Conservation (phyloP, 139 green algal genomes). For the Chlamydomonas incerta region DNA sequence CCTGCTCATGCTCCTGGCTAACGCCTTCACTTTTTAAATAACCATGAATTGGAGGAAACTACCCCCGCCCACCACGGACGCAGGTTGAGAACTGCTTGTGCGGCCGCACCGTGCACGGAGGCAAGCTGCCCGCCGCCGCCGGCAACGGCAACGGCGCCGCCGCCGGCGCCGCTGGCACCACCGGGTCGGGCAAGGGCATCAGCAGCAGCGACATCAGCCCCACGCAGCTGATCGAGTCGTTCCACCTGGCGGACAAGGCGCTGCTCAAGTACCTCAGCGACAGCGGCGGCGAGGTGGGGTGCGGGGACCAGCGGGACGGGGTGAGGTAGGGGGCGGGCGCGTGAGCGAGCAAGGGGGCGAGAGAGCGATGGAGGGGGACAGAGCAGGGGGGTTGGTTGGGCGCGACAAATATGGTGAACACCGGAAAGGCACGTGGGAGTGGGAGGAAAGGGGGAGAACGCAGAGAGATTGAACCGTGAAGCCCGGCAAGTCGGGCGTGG, state of each 20-base stretch:
- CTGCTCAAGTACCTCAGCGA: constrained; percentile 61
- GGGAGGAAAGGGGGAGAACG: too few species aligned
- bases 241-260: constrained; percentile 58
- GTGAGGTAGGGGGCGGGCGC: too few species aligned
- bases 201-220: background rate
- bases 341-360: background rate
- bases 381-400: too few species aligned
- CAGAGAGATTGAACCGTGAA: too few species aligned
- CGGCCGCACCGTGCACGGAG: constrained; percentile 2
- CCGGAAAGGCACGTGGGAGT: too few species aligned
- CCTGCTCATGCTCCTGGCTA: too few species aligned
- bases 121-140: background rate
- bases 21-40: too few species aligned
- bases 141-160: background rate
- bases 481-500: too few species aligned
- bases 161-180: background rate
- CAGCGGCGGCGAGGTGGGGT: constrained; percentile 24
- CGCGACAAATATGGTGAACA: too few species aligned
- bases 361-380: too few species aligned
- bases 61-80: too few species aligned
- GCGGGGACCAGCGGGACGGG: background rate
- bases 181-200: constrained; percentile 18
- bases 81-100: constrained; percentile 23
- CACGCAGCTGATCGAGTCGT: constrained; percentile 27
- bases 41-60: too few species aligned